Evolutionary conservation across 805 yeast species (phyloP), one percentile per base, ranked within the genome.

Genomic region (Monosporozyma siamensis): DNA sequence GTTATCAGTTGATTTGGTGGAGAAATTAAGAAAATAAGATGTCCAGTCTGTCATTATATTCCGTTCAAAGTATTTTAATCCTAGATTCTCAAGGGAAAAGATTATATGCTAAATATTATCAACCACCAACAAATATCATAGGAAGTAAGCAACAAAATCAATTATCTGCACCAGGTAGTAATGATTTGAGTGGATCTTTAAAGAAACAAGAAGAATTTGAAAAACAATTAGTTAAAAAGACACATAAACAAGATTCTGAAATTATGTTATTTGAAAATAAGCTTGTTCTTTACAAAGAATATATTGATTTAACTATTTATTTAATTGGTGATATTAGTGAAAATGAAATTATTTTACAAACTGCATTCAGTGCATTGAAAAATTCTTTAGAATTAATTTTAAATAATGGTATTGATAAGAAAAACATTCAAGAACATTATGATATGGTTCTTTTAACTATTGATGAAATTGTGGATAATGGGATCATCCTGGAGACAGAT

Each of bases 391-490:
- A 82, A 51, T 77, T 85, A 45, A 72, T 89, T 39, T 69, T 89
- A 47, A 74, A 67, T 48, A 53, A 59, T 30, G 71, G 83, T 11
- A 68, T 89, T 48, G 97, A 92, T 64, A 85, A 80, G 61, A 72
- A 79, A 50, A 75, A 89, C 3, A 67, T 90, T 37, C 74, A 80
- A 54, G 95, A 85, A 50, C 77, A 81, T 59, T 92, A 82, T 59
- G 98, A 92, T 64, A 71, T 85, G 70, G 82, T 88, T 30, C 71
- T 86, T 35, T 72, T 92, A 61, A 85, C 94, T 4, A 75, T 89
- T 35, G 98, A 92, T 63, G 97, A 92, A 65, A 74, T 94, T 8
- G 71, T 92, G 39, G 98, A 92, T 59, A 95, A 89, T 59, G 98
- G 97, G 32, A 78, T 92, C 49, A 78, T 92, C 44, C 72, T 92